Conservation (phyloP, 1,139 yeast species). For the Kazachstania sp. region DNA sequence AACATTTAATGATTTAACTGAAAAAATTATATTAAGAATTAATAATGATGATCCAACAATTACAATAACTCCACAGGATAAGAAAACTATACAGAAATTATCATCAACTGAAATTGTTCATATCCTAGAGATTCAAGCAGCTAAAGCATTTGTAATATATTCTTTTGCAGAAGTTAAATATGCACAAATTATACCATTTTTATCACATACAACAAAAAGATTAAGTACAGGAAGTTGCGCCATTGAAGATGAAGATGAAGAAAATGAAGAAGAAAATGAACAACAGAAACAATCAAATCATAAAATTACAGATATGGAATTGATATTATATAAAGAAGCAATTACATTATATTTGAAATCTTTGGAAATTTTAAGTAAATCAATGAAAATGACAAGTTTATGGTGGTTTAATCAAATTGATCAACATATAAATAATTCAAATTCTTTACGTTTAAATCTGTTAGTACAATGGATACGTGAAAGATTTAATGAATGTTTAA, state of each 20-base stretch:
- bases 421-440: constrained; percentile 21
- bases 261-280: background rate
- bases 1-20: constrained; percentile 27
- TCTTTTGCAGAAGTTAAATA: constrained; percentile 88
- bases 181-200: constrained; percentile 66
- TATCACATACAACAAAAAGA: constrained; percentile 12
- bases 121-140: constrained; percentile 66
- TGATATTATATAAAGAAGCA: constrained; percentile 45
- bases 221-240: constrained; percentile 25
- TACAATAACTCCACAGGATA: background rate
- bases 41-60: constrained; percentile 10
- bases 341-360: constrained; percentile 77
- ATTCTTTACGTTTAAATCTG: constrained; percentile 50
- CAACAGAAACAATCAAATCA: constrained; percentile 7
- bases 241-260: constrained; percentile 16
- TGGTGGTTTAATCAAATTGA: constrained; percentile 69
- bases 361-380: constrained; percentile 68
- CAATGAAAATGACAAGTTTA: constrained; percentile 73
- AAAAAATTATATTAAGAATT: constrained; percentile 30
- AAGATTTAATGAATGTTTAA: constrained; percentile 78
- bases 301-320: background rate
- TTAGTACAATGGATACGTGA: constrained; percentile 91
- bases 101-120: constrained; percentile 32
- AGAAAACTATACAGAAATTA: constrained; percentile 1
- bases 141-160: constrained; percentile 83